Base-by-base conservation (phyloP, 2,329 filamentous ascomycete genomes). In the Penicillium nordicum region DNA sequence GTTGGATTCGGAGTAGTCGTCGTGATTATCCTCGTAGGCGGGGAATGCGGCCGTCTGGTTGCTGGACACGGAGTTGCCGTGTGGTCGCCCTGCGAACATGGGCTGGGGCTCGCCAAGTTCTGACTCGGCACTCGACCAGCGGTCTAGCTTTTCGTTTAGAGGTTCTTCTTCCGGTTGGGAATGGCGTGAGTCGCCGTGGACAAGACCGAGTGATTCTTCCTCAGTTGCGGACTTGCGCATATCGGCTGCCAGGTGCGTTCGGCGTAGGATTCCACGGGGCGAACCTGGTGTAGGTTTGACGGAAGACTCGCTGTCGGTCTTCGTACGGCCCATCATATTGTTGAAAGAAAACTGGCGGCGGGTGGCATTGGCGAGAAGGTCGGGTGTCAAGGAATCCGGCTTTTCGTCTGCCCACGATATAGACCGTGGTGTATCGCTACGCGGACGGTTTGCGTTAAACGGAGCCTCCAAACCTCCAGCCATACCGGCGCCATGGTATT, bases 341-440 rank as follows among this genome's bases (percentile, higher is more conserved):
- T 92, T 88, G 79, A 97, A 97, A 18, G 90, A 95, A 76, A 97
- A 99, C 69, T 96, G 90, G 58, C 93, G 83, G 62, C 79, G 83
- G 11, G 88, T 84, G 30, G 78, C 78, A 53, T 82, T 84, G 4
- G 81, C 61, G 34, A 69, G 66, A 16, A 61, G 74, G 59, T 63
- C 72, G 61, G 67, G 66, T 4, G 62, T 30, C 1, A 43, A 47
- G 1, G 50, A 36, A 29, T 59, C 57, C 5, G 44, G 50, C 29
- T 65, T 63, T 47, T 73, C 66, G 45, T 73, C 71, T 8, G 68
- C 69, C 72, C 72, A 74, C 11, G 66, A 58, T 42, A 74, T 67
- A 57, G 74, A 65, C 49, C 71, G 58, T 73, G 78, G 63, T 73
- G 80, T 57, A 74, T 75, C 48, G 63, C 67, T 71, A 38, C 67